Evolutionary conservation across 108 stramenopile species (phyloP), one percentile per base, ranked within the genome.

Genomic region (Nitzschia sp.): DNA sequence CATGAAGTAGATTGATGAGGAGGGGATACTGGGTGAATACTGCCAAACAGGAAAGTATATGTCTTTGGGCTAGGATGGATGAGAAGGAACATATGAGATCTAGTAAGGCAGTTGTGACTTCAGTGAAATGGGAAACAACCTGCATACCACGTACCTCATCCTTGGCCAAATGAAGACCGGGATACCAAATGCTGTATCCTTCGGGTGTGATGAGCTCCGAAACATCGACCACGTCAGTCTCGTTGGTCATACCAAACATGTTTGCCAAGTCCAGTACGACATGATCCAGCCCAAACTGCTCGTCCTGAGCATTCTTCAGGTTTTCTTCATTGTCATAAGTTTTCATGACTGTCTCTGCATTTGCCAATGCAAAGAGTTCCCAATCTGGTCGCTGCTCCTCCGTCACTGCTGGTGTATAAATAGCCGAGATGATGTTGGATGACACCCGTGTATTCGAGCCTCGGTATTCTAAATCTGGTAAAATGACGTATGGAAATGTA

Each of bases 281-380:
- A 34, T 34, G 29, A 34, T 34, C 29, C 29, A 34, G 29, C 29
- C 29, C 25, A 63, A 29, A 63, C 7, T 29, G 15, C 20, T 19
- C 15, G 25, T 21, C 21, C 9, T 21, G 62, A 2, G 29, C 44
- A 1, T 41, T 17, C 7, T 46, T 63, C 20, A 29, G 7, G 25
- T 54, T 29, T 15, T 48, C 20, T 46, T 41, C 20, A 5, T n/a
- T 66, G 11, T 40, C 2, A 9, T 22, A 17, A 2, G 14, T 3
- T 34, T 34, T 5, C 29, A 17, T 10, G 17, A 34, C 7, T 1
- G 15, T 2, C n/a, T 40, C 11, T 41, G 34, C 0, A 37, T 34
- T 26, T 53, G 38, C 5, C 53, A 29, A 24, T 34, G 53, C 65
- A 26, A 66, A n/a, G 52, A 53, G 39, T 66, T 52, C 37, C 65